Evolutionary conservation across 805 yeast species (phyloP), one percentile per base, ranked within the genome.

Genomic region (Lachancea dasiensis): DNA sequence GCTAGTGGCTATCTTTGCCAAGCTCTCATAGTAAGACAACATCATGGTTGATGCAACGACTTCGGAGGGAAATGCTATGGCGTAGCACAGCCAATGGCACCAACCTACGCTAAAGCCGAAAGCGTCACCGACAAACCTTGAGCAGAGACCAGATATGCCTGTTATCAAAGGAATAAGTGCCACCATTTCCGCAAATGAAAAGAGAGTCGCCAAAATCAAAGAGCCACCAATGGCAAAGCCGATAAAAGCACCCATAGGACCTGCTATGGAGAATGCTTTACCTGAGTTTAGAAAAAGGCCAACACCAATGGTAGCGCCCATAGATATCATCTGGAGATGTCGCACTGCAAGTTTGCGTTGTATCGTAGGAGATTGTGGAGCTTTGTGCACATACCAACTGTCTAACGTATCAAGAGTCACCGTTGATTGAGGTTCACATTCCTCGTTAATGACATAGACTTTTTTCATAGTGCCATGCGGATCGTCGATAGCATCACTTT

Each of bases 261-360:
- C 94, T 2, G 84, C 81, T 13, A 78, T 77, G 14, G 78, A 68
- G 36, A 83, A 70, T 0, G 86, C 83, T 50, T 81, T 79, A 3
- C 92, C 89, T 5, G 82, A 73, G 29, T 79, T 75, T 17, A 83
- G 61, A 40, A 80, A 70, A 14, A 83, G 58, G 0, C 94, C 92
- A 11, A 83, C 90, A 1, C 92, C 92, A 4, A 83, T 57, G 0
- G 89, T 81, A 2, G 87, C 90, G 3, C 87, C 86, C 21, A 84
- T 64, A 0, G 89, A 83, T 32, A 83, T 78, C 78, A 82, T 80
- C 52, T 82, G 87, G 14, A 83, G 60, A 56, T 83, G 90, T 16
- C 86, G 61, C 20, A 77, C 75, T 38, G 71, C 70, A 30, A 83
- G 63, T 43, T 75, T 76, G 40, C 89, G 62, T 43, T 77, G 83